phyloP scores from a whole-genome alignment of 139 green algal genomes.

The Tetradesmus lagerheimii region DNA sequence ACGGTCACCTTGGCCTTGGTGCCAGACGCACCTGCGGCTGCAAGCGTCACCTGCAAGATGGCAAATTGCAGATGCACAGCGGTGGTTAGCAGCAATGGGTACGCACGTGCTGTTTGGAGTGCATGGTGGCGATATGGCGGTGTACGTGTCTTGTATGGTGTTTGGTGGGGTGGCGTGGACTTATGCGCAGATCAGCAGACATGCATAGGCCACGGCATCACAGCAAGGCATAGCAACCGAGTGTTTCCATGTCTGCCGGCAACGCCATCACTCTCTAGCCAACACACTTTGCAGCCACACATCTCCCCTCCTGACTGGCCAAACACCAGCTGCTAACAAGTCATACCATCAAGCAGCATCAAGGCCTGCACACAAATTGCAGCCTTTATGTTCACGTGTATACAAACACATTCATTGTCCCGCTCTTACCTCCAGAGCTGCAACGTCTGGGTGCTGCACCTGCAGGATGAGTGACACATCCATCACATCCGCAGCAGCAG shows the following conservation, averaged over 20 bases:
- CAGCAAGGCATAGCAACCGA: too few relatives aligned
- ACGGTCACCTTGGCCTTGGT: not conserved
- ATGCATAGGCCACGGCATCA: too few relatives aligned
- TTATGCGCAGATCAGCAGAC: too few relatives aligned
- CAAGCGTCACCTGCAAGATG: conserved; percentile 13
- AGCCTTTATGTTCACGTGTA: not conserved
- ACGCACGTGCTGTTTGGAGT: too few relatives aligned
- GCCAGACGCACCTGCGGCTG: not conserved
- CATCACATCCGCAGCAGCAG: conserved; percentile 17
- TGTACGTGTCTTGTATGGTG: too few relatives aligned
- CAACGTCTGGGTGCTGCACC: conserved; percentile 46
- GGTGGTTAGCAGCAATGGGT: too few relatives aligned
- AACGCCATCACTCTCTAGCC: not conserved
- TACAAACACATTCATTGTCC: not conserved
- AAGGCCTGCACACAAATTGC: not conserved
- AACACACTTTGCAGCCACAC: not conserved
- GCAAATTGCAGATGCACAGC: too few relatives aligned
- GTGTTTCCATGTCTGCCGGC: too few relatives aligned
- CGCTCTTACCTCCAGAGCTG: conserved; percentile 33
- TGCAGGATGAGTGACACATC: conserved; percentile 37
- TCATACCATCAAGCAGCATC: not conserved
- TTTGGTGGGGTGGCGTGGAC: too few relatives aligned
- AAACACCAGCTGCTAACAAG: not conserved
- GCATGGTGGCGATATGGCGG: too few relatives aligned
- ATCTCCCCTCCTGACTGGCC: not conserved